Conservation (phyloP, 2,329 filamentous ascomycete genomes). For the Ophiostoma sp. region DNA sequence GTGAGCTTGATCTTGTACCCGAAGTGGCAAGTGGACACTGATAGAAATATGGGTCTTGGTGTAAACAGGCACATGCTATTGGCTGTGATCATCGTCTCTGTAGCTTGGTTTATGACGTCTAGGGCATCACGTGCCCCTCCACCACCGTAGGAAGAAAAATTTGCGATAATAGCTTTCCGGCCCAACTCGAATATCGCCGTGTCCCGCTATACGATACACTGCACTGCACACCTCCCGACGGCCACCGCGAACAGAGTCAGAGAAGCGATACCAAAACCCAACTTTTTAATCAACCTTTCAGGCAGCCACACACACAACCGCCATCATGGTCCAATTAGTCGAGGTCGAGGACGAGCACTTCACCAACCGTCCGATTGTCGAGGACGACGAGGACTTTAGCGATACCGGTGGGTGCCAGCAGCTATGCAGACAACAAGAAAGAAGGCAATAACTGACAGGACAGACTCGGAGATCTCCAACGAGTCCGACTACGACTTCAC, state of each 20-base stretch:
- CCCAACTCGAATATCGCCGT: not conserved
- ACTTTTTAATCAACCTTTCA: too few species aligned
- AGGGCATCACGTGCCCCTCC: slow-evolving; percentile 19
- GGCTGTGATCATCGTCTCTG: not conserved
- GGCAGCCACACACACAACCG: slow-evolving; percentile 5
- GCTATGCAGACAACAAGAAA: not conserved
- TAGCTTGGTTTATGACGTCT: slow-evolving; percentile 5
- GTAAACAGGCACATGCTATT: not conserved
- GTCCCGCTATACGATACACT: slow-evolving; percentile 12
- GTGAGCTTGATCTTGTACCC: not conserved
- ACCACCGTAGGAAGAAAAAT: slow-evolving; percentile 16
- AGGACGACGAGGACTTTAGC: slow-evolving; percentile 86
- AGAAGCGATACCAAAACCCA: not conserved
- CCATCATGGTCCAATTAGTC: slow-evolving; percentile 82
- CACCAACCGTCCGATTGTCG: slow-evolving; percentile 58
- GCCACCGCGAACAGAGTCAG: not conserved
- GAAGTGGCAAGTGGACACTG: not conserved
- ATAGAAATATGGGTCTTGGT: not conserved
- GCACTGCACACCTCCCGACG: not conserved
- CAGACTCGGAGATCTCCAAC: slow-evolving; percentile 79
- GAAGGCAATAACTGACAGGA: not conserved
- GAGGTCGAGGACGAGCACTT: slow-evolving; percentile 98
- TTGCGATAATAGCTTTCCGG: slow-evolving; percentile 15
- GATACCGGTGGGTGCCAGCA: slow-evolving; percentile 67
- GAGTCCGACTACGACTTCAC: slow-evolving; percentile 64